phyloP scores from a whole-genome alignment of 345 rosid genomes.

The sweet orange (Citrus sinensis) region DVS_A1.0 CM039163.1:50141001-50141500 shows the following conservation, averaged over 20 bases:
- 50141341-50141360: slow-evolving; percentile 13
- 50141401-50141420: slow-evolving; percentile 29
- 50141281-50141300: background rate
- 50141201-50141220: background rate
- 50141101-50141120: background rate
- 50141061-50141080: background rate
- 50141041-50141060: background rate
- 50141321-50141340: slow-evolving; percentile 2
- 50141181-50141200: background rate
- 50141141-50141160: slow-evolving; percentile 10
- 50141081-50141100: background rate
- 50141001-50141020: background rate
- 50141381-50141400: slow-evolving; percentile 82
- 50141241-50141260: background rate
- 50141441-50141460: slow-evolving; percentile 3
- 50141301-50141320: background rate
- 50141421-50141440: background rate
- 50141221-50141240: background rate
- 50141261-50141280: background rate
- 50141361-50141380: slow-evolving; percentile 78
- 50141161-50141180: background rate
- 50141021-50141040: background rate
- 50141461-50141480: background rate
- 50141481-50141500: background rate
- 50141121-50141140: background rate